Evolutionary conservation across 805 yeast genomes (phyloP), one percentile per base, ranked within the genome.

Genomic region (baker's yeast (Saccharomyces cerevisiae)): DNA sequence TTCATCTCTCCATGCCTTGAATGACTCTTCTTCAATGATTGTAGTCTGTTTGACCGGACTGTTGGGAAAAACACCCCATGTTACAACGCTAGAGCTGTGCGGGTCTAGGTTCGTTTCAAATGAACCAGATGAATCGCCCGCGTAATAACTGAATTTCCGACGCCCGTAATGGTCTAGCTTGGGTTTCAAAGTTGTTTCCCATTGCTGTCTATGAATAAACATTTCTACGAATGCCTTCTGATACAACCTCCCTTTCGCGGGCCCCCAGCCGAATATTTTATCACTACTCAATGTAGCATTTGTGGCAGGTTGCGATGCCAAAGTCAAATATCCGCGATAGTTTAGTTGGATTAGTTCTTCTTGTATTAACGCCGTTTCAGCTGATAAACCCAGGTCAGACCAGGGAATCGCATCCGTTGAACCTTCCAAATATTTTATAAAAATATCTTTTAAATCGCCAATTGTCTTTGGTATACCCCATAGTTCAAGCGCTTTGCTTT

Each of bases 21-120:
- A 92, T 1, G 97, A 89, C 62, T 90, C 96, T 61, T 83, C 87
- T 66, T 91, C 97, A 54, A 94, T 84, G 57, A 91, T 85, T 0
- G 99, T 94, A 0, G 97, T 87, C 70, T 91, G 97, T 41, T 89
- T 80, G 41, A 90, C 84, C 66, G 89, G 96, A 59, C 90, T 81
- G 69, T 85, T 85, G 6, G 96, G 96, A 77, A 94, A 92, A 2
- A 87, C 96, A 58, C 98, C 99, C 99, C 99, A 94, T 1, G 99
- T 94, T 8, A 94, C 95, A 28, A 94, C 96, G 59, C 84, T 85
- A 47, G 89, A 83, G 32, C 80, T 67, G 22, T 72, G 76, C 1
- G 74, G 67, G 1, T 76, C 75, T 64, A 85, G 71, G 61, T 86
- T 89, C 2, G 94, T 80, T 29, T 76, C 73, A 58, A 88, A 83